These are phyloP conservation scores for Nelumbo lutea DNA, from an alignment of 164 flowering plant genomes.

Conservation along the genomic window DNA sequence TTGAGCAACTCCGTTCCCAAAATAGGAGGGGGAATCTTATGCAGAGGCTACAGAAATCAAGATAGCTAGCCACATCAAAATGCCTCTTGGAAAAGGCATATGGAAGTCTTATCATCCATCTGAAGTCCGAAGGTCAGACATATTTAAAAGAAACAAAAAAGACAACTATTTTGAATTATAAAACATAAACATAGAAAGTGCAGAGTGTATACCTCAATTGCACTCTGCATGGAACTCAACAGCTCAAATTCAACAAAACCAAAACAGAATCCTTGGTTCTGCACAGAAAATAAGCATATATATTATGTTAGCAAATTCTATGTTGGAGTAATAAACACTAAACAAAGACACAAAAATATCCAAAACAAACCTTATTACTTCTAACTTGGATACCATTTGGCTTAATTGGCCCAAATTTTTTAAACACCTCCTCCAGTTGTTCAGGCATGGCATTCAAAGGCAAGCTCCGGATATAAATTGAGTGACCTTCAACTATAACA, in stretches of 20 bases:
- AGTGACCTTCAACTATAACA: conserved; percentile 56
- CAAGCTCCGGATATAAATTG: conserved; percentile 61
- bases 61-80: neutral
- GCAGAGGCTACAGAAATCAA: neutral
- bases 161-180: neutral
- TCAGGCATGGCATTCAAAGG: conserved; percentile 38
- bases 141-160: neutral
- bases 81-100: neutral
- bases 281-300: conserved; percentile 9
- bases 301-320: neutral
- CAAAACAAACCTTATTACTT: conserved; percentile 63
- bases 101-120: neutral
- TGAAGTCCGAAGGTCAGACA: neutral
- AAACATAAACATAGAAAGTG: neutral
- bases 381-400: conserved; percentile 86
- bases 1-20: no score
- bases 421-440: conserved; percentile 64
- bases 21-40: no score
- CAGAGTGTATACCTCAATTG: conserved; percentile 58
- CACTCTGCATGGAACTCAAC: conserved; percentile 56
- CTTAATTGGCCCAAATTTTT: conserved; percentile 81
- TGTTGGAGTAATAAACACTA: neutral
- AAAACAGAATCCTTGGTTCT: conserved; percentile 81
- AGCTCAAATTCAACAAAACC: conserved; percentile 90
- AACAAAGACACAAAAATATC: neutral